Base-by-base conservation (phyloP, 2,329 filamentous ascomycete genomes). In the Colletotrichum paranaense region DNA sequence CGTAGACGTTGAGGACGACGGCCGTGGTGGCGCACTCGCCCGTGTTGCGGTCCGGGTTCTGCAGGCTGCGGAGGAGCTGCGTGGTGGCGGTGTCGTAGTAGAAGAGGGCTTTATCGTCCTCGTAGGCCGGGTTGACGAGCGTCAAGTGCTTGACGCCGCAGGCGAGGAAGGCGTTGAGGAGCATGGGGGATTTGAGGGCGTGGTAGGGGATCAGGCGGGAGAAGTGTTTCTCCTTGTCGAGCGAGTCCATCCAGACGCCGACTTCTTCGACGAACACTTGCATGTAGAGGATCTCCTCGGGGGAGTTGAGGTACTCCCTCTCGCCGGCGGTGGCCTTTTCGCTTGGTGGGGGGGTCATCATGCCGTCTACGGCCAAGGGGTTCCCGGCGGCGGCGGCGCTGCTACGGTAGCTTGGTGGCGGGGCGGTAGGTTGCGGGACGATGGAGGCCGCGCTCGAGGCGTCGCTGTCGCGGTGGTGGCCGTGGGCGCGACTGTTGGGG, bases 231-330 rank as follows among this genome's bases (percentile, higher is more conserved):
- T 92, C 88, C 42, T 91, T 88, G 83, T 97, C 94, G 86, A 98
- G 91, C 55, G 92, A 94, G 82, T 98, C 96, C 94, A 98, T 97
- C 95, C 96, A 98, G 3, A 95, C 83, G 1, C 93, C 95, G 2
- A 98, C 94, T 76, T 98, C 93, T 78, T 97, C 93, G 7, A 97
- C 92, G 80, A 97, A 98, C 0, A 95, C 92, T 81, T 97, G 94
- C 92, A 98, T 94, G 79, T 95, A 95, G n/a, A 92, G 85, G 0
- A 97, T 89, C 80, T 98, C 95, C 71, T 97, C 94, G 11, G 92
- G 89, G 4, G 90, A 91, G 75, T 90, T 92, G 58, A 98, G 87
- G 76, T 90, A 94, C 64, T 93, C 89, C 49, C 90, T 82, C 73
- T 87, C 85, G 24, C 77, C 81, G 56, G 65, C 78, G 12, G 76